Percentiles rank a stretch among this genome's conserved stretches.
These are phyloP conservation scores for Diaporthe ampelina DNA, from an alignment of 2,329 filamentous ascomycete species.

Conservation along the genomic window DNA sequence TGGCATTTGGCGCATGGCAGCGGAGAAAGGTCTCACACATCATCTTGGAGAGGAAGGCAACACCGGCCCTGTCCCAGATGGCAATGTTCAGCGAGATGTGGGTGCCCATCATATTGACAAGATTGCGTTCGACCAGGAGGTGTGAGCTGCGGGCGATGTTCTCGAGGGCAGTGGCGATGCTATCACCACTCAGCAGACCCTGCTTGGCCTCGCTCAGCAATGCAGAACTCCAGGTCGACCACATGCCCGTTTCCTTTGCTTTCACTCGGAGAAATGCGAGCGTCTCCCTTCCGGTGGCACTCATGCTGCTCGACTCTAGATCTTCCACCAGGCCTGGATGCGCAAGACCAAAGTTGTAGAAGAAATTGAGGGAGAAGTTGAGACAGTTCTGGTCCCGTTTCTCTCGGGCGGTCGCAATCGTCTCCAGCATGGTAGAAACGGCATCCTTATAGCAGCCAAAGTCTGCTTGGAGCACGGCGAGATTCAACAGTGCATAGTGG, in stretches of 20 bases:
- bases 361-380: conserved; percentile 96
- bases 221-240: conserved; percentile 85
- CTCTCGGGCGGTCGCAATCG: conserved; percentile 93
- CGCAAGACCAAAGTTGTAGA: conserved; percentile 92
- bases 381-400: conserved; percentile 93
- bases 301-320: conserved; percentile 78
- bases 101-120: conserved; percentile 79
- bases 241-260: conserved; percentile 88
- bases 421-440: conserved; percentile 94
- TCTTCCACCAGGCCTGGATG: conserved; percentile 82
- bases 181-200: conserved; percentile 78
- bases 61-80: conserved; percentile 82
- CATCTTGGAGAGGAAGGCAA: conserved; percentile 66
- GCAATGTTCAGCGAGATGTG: conserved; percentile 81
- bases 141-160: conserved; percentile 86
- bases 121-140: conserved; percentile 81
- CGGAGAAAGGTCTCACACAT: conserved; percentile 81
- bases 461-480: conserved; percentile 93
- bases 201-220: conserved; percentile 89
- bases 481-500: conserved; percentile 93
- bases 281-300: conserved; percentile 84
- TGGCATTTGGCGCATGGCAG: conserved; percentile 72
- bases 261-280: conserved; percentile 87
- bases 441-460: conserved; percentile 94
- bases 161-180: conserved; percentile 76